Percentiles rank a stretch among this genome's conserved stretches.
These are phyloP conservation scores for Beta macrorhiza DNA, from an alignment of 179 eudicot genomes.

Conservation along the genomic window DNA sequence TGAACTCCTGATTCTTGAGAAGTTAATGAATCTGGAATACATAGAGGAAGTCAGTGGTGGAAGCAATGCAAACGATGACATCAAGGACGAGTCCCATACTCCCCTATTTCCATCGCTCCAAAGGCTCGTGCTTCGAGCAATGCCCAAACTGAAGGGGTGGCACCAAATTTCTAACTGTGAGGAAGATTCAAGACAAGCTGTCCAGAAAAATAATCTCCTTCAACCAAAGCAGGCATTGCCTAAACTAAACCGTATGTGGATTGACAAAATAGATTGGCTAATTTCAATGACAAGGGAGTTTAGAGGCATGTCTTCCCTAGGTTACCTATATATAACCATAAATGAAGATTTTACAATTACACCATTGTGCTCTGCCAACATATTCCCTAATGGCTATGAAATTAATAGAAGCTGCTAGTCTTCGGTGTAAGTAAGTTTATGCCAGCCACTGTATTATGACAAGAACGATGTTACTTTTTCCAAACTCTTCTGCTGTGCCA, in stretches of 20 bases:
- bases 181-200: background rate
- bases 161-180: background rate
- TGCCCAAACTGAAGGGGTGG: slow-evolving; percentile 20
- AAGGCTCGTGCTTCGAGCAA: background rate
- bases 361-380: no score
- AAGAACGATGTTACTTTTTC: no score
- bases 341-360: no score
- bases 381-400: no score
- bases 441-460: no score
- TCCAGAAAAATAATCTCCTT: background rate
- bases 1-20: background rate
- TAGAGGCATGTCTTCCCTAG: background rate
- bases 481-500: no score
- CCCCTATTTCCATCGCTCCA: slow-evolving; percentile 3
- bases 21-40: slow-evolving; percentile 10
- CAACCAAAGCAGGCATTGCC: background rate
- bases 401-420: no score
- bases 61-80: background rate
- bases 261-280: background rate
- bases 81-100: background rate
- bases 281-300: slow-evolving; percentile 13
- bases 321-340: background rate
- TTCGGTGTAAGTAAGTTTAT: no score
- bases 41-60: background rate
- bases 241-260: background rate